phyloP scores from a whole-genome alignment of 169 alveolate genomes.

The Plasmodium knowlesi region DNA sequence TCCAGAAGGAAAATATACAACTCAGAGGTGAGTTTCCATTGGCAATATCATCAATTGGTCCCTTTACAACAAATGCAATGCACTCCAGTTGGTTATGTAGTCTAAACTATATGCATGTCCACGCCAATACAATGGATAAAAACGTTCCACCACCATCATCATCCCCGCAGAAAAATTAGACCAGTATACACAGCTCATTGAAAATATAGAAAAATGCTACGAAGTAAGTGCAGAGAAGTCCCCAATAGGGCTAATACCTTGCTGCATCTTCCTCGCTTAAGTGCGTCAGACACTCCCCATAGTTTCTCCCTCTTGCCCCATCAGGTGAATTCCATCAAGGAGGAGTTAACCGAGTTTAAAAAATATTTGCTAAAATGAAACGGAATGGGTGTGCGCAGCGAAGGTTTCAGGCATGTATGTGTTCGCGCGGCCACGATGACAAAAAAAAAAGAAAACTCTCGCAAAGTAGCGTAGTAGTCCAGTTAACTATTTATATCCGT shows the following conservation, averaged over 20 bases:
- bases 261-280: not conserved
- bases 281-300: not conserved
- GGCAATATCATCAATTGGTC: not conserved
- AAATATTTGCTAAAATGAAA: conserved; percentile 19
- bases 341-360: conserved; percentile 40
- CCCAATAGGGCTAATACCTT: not conserved
- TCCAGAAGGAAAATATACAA: conserved; percentile 50
- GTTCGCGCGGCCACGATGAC: not conserved
- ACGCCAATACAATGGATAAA: not conserved
- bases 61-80: not conserved
- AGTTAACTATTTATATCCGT: not conserved
- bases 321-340: conserved; percentile 25
- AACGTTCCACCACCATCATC: not conserved
- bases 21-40: conserved; percentile 16
- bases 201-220: conserved; percentile 15
- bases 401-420: not conserved
- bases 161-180: conserved; percentile 20
- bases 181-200: conserved; percentile 29
- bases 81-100: not conserved
- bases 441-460: not conserved
- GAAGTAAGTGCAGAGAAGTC: conserved; percentile 9
- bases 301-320: not conserved
- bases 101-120: not conserved
- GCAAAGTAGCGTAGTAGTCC: not conserved
- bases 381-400: not conserved